Evolutionary conservation across 2,329 filamentous ascomycete genomes (phyloP), one percentile per base, ranked within the genome.

Genomic region (Aureobasidium sp.): DNA sequence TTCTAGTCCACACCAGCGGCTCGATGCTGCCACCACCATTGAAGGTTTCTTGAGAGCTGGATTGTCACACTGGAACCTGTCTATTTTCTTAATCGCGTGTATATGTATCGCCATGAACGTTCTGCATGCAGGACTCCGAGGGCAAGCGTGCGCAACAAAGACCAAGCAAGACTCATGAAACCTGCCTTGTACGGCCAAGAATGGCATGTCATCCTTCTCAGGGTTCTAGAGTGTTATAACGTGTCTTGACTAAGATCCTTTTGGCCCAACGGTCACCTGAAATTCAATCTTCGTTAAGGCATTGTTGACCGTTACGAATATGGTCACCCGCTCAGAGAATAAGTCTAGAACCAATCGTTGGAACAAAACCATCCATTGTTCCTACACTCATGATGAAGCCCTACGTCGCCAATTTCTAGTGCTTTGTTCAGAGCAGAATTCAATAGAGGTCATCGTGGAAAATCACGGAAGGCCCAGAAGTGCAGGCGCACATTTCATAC

Each of bases 281-380:
- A 20, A 32, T 39, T 20, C 36, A 43, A 43, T 55, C 34, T 53
- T 20, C 51, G 37, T 55, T 55, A 36, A 29, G 29, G 15, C n/a
- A 24, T 51, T 10, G 48, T 52, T 39, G 7, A 20, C 36, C 36
- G 51, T 55, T 55, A 12, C 5, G 24, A 43, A 10, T 20, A 55
- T 55, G 37, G 37, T 43, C 37, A 29, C 20, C 51, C 51, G 51
- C 15, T 43, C 8, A 32, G 26, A 55, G 24, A 44, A 2, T 17
- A 20, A 9, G 51, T 55, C 51, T 55, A 55, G 51, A 55, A 29
- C 37, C 24, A 1, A 13, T 20, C 8, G 1, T 12, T 8, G 15
- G 32, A 55, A 55, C 24, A 55, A 55, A 55, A 55, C 37, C 37
- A 43, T 55, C 15, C 51, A 41, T 41, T 39, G 34, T 53, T 41